Base-by-base conservation (phyloP, 129 eudicot species). In the Tanacetum coccineum region DNA sequence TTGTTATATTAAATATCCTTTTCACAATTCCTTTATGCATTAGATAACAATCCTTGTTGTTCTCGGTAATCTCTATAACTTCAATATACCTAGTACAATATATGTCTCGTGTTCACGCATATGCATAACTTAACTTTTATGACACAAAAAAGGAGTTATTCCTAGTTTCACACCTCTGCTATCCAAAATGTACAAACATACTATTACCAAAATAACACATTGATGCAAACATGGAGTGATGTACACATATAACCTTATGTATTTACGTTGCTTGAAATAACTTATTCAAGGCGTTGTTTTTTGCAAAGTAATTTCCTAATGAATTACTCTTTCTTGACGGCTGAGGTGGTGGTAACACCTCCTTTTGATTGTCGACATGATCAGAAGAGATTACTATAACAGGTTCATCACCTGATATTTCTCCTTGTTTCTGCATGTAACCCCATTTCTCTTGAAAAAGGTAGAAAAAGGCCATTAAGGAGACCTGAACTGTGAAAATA, bases 381-480 rank as follows among this genome's bases (percentile, higher is more conserved):
- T 76, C 52, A 53, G 84, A 72, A 32, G 77, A 15, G 32, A 46
- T 53, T 28, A 49, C 66, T 51, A 75, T 36, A 14, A 64, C 71
- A 0, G 77, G 77, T 73, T 80, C 72, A 79, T 63, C 68, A 21
- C 55, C 63, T 50, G 50, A 32, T 28, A 22, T 70, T 30, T 66
- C 73, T 40, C 89, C 89, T 74, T 87, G 87, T 76, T 80, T 79
- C 11, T 78, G 73, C 36, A 87, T 76, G 68, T 87, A 83, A 39
- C 72, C 85, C 95, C 95, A 87, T 79, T 87, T 87, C 65, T 87
- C 95, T 81, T 83, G 95, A 46, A 87, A 76, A 13, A 87, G 83
- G 49, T 87, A 87, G 71, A 84, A 76, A 47, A 87, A 60, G 21
- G 80, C 78, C 89, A 87, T 76, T 59, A 87, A 67, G 25, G 89